Percentiles rank a stretch among this genome's conserved stretches.
phyloP scores from a whole-genome alignment of 73 alveolate species.

The Paramecium octaurelia region DNA sequence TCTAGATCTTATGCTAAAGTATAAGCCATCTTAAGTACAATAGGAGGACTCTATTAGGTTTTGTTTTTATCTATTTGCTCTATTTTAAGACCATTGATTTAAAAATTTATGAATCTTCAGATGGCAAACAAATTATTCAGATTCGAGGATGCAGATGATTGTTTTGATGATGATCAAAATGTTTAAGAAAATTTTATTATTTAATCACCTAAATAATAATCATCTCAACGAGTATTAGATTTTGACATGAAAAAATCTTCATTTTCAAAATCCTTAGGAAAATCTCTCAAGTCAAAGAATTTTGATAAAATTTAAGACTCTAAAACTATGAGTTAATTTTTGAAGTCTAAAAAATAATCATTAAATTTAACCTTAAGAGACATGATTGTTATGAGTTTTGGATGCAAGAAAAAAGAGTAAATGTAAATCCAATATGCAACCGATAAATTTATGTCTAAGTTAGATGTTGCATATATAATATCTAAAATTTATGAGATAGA shows the following conservation, averaged over 20 bases:
- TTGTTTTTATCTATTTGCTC: neutral
- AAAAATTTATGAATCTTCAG: neutral
- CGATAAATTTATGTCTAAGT: conserved; percentile 1
- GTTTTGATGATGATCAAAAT: neutral
- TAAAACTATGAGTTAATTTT: neutral
- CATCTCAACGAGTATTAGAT: neutral
- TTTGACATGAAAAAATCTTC: neutral
- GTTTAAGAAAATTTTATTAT: neutral
- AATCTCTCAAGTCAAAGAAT: neutral
- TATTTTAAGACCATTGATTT: neutral
- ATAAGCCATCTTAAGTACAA: neutral
- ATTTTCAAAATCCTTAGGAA: neutral
- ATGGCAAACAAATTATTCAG: conserved; percentile 45
- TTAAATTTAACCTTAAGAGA: conserved; percentile 17
- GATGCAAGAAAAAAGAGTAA: conserved; percentile 1
- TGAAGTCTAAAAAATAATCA: neutral
- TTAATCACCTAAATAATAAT: neutral
- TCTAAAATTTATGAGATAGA: conserved; percentile 50
- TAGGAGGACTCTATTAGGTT: conserved; percentile 11
- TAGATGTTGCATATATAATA: conserved; percentile 46
- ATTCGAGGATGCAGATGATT: neutral
- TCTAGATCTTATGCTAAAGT: conserved; percentile 2
- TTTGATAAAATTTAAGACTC: neutral
- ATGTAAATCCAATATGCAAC: conserved; percentile 33
- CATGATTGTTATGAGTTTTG: neutral